Evolutionary conservation across 805 yeast genomes (phyloP), one percentile per base, ranked within the genome.

Genomic region (Blastobotrys terrestris): DNA sequence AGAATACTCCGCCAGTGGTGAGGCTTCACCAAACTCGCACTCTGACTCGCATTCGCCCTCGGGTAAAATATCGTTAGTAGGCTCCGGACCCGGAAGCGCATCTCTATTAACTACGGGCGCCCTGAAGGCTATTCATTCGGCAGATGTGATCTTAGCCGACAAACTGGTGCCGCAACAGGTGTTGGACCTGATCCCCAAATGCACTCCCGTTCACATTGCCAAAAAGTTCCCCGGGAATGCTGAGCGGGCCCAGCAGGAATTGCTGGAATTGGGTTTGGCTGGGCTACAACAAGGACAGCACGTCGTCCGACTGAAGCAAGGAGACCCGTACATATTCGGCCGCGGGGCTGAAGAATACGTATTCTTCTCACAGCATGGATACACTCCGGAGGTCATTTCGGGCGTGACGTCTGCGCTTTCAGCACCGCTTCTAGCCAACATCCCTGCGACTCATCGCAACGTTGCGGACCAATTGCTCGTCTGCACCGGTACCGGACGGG

Each of bases 141-240:
- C 97, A 0, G 97, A 92, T 66, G 69, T 87, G 53, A 77, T 92
- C 2, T 72, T 92, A 43, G 95, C 97, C 1, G 98, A 92, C 66
- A 92, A 92, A 64, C 75, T 92, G 21, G 97, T 92, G 0, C 98
- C 98, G 2, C 87, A 85, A 60, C 85, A 84, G 60, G 95, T 92
- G 1, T 71, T 92, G 39, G 87, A 84, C 45, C 69, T 91, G 16
- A 84, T 92, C n/a, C 97, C 97, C 0, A 66, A 77, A 31, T 74
- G 75, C 31, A 87, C 95, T 0, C 84, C 83, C 45, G 73, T 85
- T 2, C 89, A 86, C 65, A 90, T 92, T 54, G 98, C 98, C 1
- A 77, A 89, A 42, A 92, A 92, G 67, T 92, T 90, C 70, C 98
- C 98, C 2, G 98, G 98, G 1, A 92, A 92, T 66, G 97, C 98